Evolutionary conservation across 148 eudicot species (phyloP), one percentile per base, ranked within the genome.

Genomic region (Rhododendron mucronatum): DNA sequence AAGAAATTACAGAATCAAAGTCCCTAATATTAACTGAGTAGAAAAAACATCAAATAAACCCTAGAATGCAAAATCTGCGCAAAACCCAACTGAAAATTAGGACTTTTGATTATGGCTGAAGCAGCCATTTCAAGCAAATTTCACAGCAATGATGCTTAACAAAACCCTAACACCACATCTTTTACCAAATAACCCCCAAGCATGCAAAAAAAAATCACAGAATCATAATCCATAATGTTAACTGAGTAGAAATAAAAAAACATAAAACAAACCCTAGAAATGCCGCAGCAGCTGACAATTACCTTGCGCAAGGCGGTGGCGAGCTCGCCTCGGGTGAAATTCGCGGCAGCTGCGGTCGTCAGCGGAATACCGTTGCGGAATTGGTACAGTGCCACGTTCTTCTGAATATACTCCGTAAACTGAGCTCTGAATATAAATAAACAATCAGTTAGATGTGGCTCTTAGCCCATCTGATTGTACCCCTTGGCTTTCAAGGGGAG

Each of bases 241-340:
- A 65, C 21, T 20, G 16, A 50, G 9, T 37, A 57, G 37, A 21
- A 44, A 18, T 26, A 15, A 59, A 33, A 33, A 4, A 4, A 50
- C 8, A 50, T 28, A 18, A 69, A 71, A 15, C 48, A 74, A 76
- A 81, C 71, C 50, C 50, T 39, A 26, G 18, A 76, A 86, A 69
- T 12, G 26, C 35, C 83, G 30, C 53, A 35, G 39, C 53, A 44
- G 44, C 39, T 30, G 76, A 41, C 35, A 81, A 57, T 13, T 74
- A 95, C 98, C 97, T 95, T 95, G 21, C 98, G 88, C 88, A 95
- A 89, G 63, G 98, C 97, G 4, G 95, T 92, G 28, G 98, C 98
- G 69, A 95, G 97, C 87, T 95, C 97, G 5, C 97, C 97, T 5
- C 98, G 92, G 33, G 95, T 94, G 91, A 94, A 95, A 88, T 95